Evolutionary conservation across 139 green algal species (phyloP).

Genomic region (Trebouxia sp.): DNA sequence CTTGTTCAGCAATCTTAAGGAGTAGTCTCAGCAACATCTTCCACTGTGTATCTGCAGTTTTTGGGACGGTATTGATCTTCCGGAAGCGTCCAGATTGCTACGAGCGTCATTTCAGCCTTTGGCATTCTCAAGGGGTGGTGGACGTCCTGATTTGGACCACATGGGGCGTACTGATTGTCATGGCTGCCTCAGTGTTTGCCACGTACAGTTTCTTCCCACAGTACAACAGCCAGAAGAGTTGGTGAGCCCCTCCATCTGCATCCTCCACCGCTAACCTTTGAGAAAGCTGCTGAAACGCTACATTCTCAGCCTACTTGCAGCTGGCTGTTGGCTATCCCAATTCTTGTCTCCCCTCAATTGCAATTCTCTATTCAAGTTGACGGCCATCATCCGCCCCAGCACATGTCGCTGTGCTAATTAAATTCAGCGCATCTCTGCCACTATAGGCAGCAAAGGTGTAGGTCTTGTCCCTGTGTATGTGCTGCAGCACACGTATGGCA

Average conservation of each 20-base stretch:
- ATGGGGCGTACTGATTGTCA: conserved; percentile 37
- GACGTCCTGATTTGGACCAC: conserved; percentile 46
- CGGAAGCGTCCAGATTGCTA: not conserved
- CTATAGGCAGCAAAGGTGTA: not conserved
- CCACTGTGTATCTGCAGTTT: conserved; percentile 20
- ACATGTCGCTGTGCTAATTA: no score
- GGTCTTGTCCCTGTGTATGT: no score
- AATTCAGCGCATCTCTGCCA: not conserved
- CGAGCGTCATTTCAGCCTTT: not conserved
- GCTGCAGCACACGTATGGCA: no score
- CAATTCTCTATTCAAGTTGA: no score
- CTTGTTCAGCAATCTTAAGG: no score
- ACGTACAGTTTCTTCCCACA: conserved; percentile 52
- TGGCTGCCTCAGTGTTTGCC: conserved; percentile 27
- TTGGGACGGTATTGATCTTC: conserved; percentile 25
- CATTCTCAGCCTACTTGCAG: no score
- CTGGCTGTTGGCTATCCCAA: no score
- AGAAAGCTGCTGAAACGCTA: no score
- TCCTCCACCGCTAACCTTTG: no score
- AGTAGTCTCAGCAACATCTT: no score
- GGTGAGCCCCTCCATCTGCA: not conserved
- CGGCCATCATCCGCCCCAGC: no score
- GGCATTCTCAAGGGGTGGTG: not conserved
- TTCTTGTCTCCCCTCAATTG: no score
- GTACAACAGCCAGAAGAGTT: conserved; percentile 38